Conservation (phyloP, 208 protist species). For the Leishmania aethiopica region DNA sequence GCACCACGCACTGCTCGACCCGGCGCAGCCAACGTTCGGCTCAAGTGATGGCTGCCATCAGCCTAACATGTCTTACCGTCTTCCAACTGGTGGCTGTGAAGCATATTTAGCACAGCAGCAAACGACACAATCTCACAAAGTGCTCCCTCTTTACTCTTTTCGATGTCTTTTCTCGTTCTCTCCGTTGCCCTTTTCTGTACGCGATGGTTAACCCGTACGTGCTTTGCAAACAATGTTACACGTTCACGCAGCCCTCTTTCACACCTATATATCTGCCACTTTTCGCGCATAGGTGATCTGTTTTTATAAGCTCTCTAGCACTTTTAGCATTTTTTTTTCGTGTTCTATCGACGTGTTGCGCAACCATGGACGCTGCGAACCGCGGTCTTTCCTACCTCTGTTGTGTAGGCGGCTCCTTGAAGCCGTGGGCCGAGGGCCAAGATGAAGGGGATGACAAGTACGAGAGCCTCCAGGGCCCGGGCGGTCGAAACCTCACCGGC, state of each 20-base stretch:
- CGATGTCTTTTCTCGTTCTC: neutral
- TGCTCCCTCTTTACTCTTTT: neutral
- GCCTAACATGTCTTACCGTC: neutral
- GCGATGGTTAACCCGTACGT: neutral
- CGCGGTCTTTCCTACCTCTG: slow-evolving; percentile 69
- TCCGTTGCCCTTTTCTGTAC: neutral
- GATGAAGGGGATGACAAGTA: slow-evolving; percentile 89
- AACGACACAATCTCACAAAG: neutral
- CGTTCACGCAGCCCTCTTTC: neutral
- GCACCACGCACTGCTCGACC: neutral
- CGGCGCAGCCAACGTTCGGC: neutral
- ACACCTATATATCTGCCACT: slow-evolving; percentile 10
- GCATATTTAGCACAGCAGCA: neutral
- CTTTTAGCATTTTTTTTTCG: neutral
- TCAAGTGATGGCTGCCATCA: neutral
- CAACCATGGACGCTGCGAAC: slow-evolving; percentile 48
- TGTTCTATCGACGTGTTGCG: neutral
- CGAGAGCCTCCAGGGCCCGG: slow-evolving; percentile 69
- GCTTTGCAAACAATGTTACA: neutral
- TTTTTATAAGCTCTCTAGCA: neutral
- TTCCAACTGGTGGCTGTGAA: neutral
- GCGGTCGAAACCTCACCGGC: slow-evolving; percentile 77
- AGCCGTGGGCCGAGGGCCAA: slow-evolving; percentile 88
- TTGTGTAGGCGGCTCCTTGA: slow-evolving; percentile 65
- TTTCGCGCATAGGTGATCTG: slow-evolving; percentile 1